Evolutionary conservation across 768 basidiomycete species (phyloP), one percentile per base, ranked within the genome.

Genomic region (Rhizopogon vinicolor): DNA sequence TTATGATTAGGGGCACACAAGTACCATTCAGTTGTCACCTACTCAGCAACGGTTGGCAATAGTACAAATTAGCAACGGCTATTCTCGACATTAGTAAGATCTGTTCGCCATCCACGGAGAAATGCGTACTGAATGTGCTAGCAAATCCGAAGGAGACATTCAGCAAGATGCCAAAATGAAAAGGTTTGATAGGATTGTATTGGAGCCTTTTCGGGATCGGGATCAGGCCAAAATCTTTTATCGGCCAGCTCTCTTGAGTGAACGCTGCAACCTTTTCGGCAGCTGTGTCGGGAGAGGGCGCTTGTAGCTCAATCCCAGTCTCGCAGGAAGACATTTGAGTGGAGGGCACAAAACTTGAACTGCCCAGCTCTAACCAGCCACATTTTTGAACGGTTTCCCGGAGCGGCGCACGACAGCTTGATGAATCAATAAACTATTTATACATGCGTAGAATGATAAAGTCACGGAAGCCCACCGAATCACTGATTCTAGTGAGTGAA

Each of bases 1-100:
- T 35, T 41, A 31, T 35, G 42, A 35, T 60, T 44, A 43, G 9
- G 10, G 44, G 40, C 22, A 13, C 10, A 3, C 10, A 12, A 9
- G 28, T 18, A 7, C 18, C 41, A 44, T 4, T 48, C 10, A 22
- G 2, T 0, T 14, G 59, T 35, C 58, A 72, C 78, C 59, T 65
- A 83, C 90, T 88, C 13, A 92, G 71, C 61, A 93, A 65, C 0
- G 91, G 91, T 72, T 91, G 89, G 58, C 85, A 88, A 60, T 92
- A 93, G 64, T 92, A 93, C 45, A 93, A 65, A 63, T 93, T 93
- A n/a, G 83, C 79, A 13, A 84, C 84, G 42, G 73, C 86, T 87
- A 31, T 25, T 53, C 53, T 59, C 35, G 29, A 5, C 3, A 49
- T 49, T 16, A 49, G 35, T 14, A 25, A 25, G 25, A 16, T 49